Percentiles rank a stretch among this genome's conserved stretches.
phyloP scores from a whole-genome alignment of 202 grass and related monocot genomes.

The Dendrocalamus latiflorus region DNA sequence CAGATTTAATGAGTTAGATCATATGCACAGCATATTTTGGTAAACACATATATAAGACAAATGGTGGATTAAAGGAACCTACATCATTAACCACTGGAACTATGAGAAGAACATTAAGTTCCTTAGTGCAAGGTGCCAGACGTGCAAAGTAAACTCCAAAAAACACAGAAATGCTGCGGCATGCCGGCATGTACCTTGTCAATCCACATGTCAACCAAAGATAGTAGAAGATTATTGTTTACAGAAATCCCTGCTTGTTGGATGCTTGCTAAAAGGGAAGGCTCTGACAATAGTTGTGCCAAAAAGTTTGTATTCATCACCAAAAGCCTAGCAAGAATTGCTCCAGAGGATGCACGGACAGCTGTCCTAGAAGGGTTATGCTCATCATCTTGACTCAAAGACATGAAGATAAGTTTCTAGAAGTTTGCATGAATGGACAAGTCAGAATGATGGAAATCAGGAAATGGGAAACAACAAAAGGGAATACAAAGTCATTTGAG shows the following conservation, averaged over 20 bases:
- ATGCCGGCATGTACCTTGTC: slow-evolving; percentile 62
- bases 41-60: background rate
- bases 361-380: slow-evolving; percentile 76
- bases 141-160: background rate
- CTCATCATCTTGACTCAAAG: slow-evolving; percentile 81
- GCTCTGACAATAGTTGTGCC: slow-evolving; percentile 78
- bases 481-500: slow-evolving; percentile 4
- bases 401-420: slow-evolving; percentile 92
- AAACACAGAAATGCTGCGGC: background rate
- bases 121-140: background rate
- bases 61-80: background rate
- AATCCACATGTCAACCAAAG: slow-evolving; percentile 84
- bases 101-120: background rate
- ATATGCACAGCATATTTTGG: background rate
- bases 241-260: slow-evolving; percentile 79
- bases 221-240: slow-evolving; percentile 79
- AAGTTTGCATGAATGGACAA: slow-evolving; percentile 36
- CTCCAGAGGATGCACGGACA: slow-evolving; percentile 70
- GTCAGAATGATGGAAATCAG: slow-evolving; percentile 11
- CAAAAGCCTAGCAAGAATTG: slow-evolving; percentile 87
- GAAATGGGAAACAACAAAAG: slow-evolving; percentile 3
- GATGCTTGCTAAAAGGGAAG: slow-evolving; percentile 54
- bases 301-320: slow-evolving; percentile 96
- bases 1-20: background rate
- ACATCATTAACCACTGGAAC: background rate